A percentile compares a stretch with the other conserved stretches of the same genome.
phyloP scores from a whole-genome alignment of 495 filamentous ascomycete genomes.

The Podospora tetraspora region DNA sequence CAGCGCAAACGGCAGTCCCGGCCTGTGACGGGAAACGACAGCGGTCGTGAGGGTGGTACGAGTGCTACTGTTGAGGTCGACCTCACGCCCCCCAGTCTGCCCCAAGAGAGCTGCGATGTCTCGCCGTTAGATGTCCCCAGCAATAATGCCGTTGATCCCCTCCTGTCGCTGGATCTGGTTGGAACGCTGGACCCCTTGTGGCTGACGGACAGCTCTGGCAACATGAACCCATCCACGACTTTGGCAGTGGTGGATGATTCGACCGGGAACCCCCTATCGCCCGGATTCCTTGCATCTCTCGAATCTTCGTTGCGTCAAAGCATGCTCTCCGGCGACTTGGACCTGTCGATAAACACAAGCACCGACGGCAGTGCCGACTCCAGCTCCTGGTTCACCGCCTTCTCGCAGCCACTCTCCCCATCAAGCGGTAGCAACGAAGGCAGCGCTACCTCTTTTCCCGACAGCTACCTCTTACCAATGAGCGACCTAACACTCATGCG shows the following conservation, averaged over 20 bases:
- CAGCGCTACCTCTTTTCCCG: slow-evolving; percentile 13
- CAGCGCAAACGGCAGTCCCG: slow-evolving; percentile 25
- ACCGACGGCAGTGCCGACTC: neutral
- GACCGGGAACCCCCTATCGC: neutral
- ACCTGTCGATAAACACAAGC: neutral
- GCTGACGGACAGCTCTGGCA: neutral
- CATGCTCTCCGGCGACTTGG: neutral
- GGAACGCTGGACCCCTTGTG: neutral
- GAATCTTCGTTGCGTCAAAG: neutral
- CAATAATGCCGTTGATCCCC: neutral
- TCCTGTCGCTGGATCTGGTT: neutral
- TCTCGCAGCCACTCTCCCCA: neutral
- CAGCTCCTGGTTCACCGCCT: neutral
- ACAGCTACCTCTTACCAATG: slow-evolving; percentile 31
- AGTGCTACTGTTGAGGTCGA: neutral
- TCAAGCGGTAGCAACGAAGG: neutral
- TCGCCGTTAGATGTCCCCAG: neutral
- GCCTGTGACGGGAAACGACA: neutral
- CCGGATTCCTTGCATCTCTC: neutral
- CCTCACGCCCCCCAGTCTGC: neutral
- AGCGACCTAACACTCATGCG: slow-evolving; percentile 25
- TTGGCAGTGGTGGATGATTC: neutral
- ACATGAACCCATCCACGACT: neutral
- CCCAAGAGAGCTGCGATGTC: neutral
- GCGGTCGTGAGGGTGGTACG: neutral